Conservation (phyloP, 2,329 filamentous ascomycete species). For the Calonectria pseudoreteaudii region DNA sequence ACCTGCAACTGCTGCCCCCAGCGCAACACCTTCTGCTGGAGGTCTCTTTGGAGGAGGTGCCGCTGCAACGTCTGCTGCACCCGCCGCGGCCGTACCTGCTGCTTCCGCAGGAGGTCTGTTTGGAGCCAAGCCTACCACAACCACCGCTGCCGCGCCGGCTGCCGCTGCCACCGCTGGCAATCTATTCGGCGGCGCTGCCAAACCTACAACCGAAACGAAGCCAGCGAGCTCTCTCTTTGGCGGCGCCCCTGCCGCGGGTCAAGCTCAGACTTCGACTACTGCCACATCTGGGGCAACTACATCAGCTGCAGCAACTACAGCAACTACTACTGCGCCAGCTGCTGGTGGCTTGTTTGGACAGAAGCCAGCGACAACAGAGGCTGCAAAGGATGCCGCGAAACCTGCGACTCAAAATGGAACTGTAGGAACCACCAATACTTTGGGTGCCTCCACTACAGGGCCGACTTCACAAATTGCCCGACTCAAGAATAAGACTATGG, state of each 20-base stretch:
- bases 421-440: constrained; percentile 50
- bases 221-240: constrained; percentile 42
- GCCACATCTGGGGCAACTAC: constrained; percentile 32
- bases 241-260: constrained; percentile 33
- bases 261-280: constrained; percentile 33
- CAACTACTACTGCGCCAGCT: constrained; percentile 47
- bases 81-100: constrained; percentile 45
- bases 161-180: constrained; percentile 41
- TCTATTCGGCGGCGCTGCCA: constrained; percentile 40
- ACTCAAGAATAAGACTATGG: constrained; percentile 98
- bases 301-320: constrained; percentile 42
- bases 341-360: constrained; percentile 49
- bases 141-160: constrained; percentile 40
- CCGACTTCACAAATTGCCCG: constrained; percentile 88
- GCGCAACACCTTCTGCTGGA: constrained; percentile 50
- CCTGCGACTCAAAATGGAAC: constrained; percentile 44
- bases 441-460: constrained; percentile 82
- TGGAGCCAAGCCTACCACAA: constrained; percentile 45
- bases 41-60: constrained; percentile 49
- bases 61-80: constrained; percentile 43
- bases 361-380: constrained; percentile 46
- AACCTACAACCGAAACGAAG: constrained; percentile 39
- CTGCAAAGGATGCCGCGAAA: constrained; percentile 45
- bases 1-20: constrained; percentile 46
- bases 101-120: constrained; percentile 48